These are phyloP conservation scores for Nelumbo lutea DNA, from an alignment of 164 flowering plant species.

Conservation along the genomic window DNA sequence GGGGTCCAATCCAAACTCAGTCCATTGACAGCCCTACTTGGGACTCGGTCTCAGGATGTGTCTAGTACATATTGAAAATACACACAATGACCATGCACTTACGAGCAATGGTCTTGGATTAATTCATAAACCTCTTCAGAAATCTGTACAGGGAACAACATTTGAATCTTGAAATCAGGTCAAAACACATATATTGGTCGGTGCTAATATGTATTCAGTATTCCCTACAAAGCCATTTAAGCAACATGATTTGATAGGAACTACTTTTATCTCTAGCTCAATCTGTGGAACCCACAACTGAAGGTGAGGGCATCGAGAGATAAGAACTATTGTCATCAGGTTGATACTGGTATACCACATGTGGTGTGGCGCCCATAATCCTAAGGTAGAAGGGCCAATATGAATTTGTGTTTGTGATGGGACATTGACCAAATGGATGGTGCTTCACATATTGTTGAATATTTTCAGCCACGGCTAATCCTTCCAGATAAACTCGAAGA, in stretches of 20 bases:
- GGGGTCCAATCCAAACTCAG: too few relatives aligned
- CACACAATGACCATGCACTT: background rate
- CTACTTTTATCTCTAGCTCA: background rate
- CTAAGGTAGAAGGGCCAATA: conserved; percentile 62
- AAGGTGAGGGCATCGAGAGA: background rate
- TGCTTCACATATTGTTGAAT: conserved; percentile 51
- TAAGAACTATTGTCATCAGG: background rate
- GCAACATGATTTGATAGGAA: background rate
- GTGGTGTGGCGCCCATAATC: conserved; percentile 5
- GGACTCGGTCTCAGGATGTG: too few relatives aligned
- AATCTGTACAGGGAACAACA: background rate
- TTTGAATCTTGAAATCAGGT: background rate
- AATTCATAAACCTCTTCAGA: background rate
- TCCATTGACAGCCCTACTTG: too few relatives aligned
- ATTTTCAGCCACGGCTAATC: conserved; percentile 41
- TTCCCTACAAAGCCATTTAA: too few relatives aligned
- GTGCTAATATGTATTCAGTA: too few relatives aligned
- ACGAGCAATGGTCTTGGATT: background rate
- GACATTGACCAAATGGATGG: conserved; percentile 74
- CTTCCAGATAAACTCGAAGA: conserved; percentile 64
- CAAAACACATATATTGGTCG: background rate
- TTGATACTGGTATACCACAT: background rate
- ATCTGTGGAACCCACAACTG: background rate
- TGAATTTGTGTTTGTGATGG: conserved; percentile 40
- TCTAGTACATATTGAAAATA: background rate